These are phyloP conservation scores for Wallacemonas sp. DNA, from an alignment of 208 protist genomes.

Conservation along the genomic window DNA sequence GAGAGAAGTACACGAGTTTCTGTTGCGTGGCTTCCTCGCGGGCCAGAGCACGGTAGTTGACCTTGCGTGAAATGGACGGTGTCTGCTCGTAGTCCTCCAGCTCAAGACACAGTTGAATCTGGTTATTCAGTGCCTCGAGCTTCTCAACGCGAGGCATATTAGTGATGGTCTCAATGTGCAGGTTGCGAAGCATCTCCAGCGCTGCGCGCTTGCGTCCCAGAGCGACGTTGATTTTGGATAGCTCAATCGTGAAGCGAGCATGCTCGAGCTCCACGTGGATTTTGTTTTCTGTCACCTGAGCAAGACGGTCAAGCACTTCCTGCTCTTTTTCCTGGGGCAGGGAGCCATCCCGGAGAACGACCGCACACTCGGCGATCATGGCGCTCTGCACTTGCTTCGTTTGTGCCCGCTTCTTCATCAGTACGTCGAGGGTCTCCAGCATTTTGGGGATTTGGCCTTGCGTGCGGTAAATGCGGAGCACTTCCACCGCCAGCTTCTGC, in stretches of 20 bases:
- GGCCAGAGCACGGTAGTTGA: slow-evolving; percentile 82
- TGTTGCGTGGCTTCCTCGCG: slow-evolving; percentile 65
- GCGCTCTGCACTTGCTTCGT: slow-evolving; percentile 90
- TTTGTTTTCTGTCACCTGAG: slow-evolving; percentile 93
- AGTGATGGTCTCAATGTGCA: slow-evolving; percentile 97
- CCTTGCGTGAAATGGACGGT: slow-evolving; percentile 93
- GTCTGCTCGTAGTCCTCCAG: slow-evolving; percentile 94
- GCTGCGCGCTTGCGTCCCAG: slow-evolving; percentile 90
- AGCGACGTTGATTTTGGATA: slow-evolving; percentile 90
- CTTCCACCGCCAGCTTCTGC: slow-evolving; percentile 81
- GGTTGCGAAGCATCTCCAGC: slow-evolving; percentile 91
- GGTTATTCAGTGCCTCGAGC: slow-evolving; percentile 93
- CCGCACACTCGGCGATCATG: slow-evolving; percentile 88
- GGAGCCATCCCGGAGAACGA: slow-evolving; percentile 58
- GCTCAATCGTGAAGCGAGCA: slow-evolving; percentile 91
- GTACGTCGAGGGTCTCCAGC: slow-evolving; percentile 78
- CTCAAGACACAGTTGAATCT: slow-evolving; percentile 94
- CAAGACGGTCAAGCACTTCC: slow-evolving; percentile 90
- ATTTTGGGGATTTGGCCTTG: slow-evolving; percentile 79
- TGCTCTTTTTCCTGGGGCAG: slow-evolving; percentile 46
- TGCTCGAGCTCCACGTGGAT: slow-evolving; percentile 97
- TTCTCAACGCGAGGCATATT: slow-evolving; percentile 96
- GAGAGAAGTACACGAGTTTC: slow-evolving; percentile 82
- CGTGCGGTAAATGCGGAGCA: slow-evolving; percentile 87
- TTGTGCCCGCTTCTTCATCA: slow-evolving; percentile 95